These are phyloP conservation scores for Ophiosphaerella narmari DNA, from an alignment of 2,329 filamentous ascomycete genomes.

Conservation along the genomic window DNA sequence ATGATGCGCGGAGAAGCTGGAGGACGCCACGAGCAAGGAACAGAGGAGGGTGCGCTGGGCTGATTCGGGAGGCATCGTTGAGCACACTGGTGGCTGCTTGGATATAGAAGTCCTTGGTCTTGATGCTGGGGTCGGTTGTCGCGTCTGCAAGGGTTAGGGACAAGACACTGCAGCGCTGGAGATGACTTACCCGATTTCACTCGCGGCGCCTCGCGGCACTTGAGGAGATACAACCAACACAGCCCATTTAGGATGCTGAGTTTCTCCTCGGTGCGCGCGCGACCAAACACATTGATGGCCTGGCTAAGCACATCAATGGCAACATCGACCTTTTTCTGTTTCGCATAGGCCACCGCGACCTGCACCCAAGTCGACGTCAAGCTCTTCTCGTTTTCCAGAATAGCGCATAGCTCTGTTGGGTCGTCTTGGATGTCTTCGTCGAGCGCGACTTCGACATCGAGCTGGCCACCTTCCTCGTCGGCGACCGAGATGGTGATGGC, in stretches of 20 bases:
- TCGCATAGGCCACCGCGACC: constrained; percentile 95
- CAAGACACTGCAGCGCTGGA: not conserved
- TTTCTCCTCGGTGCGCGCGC: constrained; percentile 76
- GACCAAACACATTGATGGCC: constrained; percentile 72
- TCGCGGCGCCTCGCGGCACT: constrained; percentile 79
- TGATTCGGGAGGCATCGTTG: constrained; percentile 94
- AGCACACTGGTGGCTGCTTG: constrained; percentile 87
- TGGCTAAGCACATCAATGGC: constrained; percentile 72
- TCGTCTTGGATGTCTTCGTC: constrained; percentile 85
- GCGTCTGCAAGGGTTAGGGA: constrained; percentile 29
- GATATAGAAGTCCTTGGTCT: constrained; percentile 92
- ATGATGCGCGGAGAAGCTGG: constrained; percentile 82
- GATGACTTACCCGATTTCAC: constrained; percentile 57
- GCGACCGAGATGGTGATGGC: constrained; percentile 68
- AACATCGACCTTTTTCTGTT: constrained; percentile 91
- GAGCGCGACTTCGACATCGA: constrained; percentile 89
- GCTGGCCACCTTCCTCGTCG: constrained; percentile 63
- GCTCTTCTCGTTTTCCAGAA: constrained; percentile 92
- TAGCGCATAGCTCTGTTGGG: constrained; percentile 89
- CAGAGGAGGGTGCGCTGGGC: constrained; percentile 87
- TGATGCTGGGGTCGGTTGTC: constrained; percentile 68
- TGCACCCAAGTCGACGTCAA: constrained; percentile 96
- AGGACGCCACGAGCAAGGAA: constrained; percentile 91
- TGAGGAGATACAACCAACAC: constrained; percentile 90
- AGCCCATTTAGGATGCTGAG: constrained; percentile 82